Evolutionary conservation across 2,329 filamentous ascomycete genomes (phyloP).

Genomic region (Talaromyces amestolkiae): DNA sequence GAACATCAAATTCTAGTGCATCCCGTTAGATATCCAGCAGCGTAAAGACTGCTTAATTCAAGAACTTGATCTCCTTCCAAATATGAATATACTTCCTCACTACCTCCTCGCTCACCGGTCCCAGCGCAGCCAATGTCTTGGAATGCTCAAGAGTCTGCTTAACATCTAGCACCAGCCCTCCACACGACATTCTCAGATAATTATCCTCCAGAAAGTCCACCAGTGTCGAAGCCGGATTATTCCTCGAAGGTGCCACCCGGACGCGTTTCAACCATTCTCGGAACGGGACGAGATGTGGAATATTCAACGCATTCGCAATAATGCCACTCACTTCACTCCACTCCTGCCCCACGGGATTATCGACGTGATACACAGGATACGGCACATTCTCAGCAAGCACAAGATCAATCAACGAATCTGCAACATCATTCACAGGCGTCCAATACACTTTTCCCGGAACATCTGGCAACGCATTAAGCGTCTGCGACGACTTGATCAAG

Average conservation of each 20-base stretch:
- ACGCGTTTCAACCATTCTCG: constrained; percentile 35
- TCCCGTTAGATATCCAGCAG: neutral
- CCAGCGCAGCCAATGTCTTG: constrained; percentile 28
- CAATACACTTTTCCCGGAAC: constrained; percentile 44
- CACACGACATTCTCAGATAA: constrained; percentile 47
- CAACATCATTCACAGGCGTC: constrained; percentile 47
- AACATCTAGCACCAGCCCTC: constrained; percentile 43
- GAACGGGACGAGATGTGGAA: constrained; percentile 40
- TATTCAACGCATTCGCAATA: constrained; percentile 34
- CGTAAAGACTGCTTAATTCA: neutral
- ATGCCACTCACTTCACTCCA: constrained; percentile 39
- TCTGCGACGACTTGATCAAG: constrained; percentile 52
- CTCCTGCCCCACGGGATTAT: constrained; percentile 44
- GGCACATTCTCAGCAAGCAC: constrained; percentile 26
- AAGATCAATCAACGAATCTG: constrained; percentile 32
- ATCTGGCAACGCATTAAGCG: constrained; percentile 43
- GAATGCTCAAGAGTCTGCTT: constrained; percentile 39
- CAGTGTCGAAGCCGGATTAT: constrained; percentile 31
- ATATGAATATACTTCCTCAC: constrained; percentile 32
- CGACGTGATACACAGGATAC: constrained; percentile 45
- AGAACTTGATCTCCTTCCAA: constrained; percentile 36
- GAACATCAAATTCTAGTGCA: neutral
- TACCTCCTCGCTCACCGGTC: constrained; percentile 34
- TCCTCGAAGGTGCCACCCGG: neutral
- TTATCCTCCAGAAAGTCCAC: constrained; percentile 33